A percentile compares a stretch with the other conserved stretches of the same genome.
These are phyloP conservation scores for Phytophthora brassicae DNA, from an alignment of 352 stramenopile genomes.

Conservation along the genomic window DNA sequence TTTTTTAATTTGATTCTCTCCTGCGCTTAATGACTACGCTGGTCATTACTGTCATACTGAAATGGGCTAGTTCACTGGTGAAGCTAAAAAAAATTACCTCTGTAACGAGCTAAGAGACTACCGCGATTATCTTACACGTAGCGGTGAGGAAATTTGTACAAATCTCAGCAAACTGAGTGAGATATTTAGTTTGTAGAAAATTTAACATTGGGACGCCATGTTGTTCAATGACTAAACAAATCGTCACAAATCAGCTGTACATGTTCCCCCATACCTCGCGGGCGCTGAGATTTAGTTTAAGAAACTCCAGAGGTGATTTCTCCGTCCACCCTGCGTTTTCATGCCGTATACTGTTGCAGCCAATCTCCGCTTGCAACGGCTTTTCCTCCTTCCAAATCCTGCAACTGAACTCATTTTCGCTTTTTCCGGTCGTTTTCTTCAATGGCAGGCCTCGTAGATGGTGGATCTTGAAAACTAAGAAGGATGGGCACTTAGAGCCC, in stretches of 20 bases:
- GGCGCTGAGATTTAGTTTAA: not conserved
- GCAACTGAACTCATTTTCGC: slow-evolving; percentile 4
- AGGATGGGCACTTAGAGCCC: not conserved
- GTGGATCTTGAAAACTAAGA: not conserved
- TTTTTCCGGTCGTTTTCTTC: not conserved
- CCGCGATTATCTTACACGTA: too few species aligned
- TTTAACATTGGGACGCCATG: not conserved
- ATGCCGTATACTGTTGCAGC: not conserved
- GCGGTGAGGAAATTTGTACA: too few species aligned
- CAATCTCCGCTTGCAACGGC: not conserved
- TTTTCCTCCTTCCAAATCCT: slow-evolving; percentile 11
- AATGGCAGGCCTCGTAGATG: not conserved
- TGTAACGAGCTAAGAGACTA: too few species aligned
- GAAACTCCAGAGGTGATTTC: not conserved
- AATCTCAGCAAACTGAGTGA: too few species aligned
- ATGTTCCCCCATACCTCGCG: not conserved
- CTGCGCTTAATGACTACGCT: not conserved
- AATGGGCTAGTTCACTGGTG: not conserved
- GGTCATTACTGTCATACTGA: not conserved
- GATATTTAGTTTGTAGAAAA: too few species aligned
- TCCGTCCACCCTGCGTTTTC: not conserved
- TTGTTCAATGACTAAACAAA: slow-evolving; percentile 2
- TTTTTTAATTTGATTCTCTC: too few species aligned
- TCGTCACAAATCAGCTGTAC: slow-evolving; percentile 2
- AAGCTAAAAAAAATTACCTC: too few species aligned